These are phyloP conservation scores for Babesia ovata DNA, from an alignment of 169 alveolate species.

Conservation along the genomic window DNA sequence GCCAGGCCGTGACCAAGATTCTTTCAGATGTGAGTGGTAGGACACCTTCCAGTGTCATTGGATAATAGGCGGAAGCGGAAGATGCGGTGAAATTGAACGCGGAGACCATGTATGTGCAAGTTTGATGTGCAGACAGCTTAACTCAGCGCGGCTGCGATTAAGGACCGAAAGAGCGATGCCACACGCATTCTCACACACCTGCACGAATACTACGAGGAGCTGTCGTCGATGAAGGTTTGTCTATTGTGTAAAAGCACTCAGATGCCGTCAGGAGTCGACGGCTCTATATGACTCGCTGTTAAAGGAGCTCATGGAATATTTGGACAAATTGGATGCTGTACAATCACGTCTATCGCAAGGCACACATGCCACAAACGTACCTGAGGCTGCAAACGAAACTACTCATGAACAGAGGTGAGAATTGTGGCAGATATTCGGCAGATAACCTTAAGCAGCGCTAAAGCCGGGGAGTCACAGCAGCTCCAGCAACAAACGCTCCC, in stretches of 20 bases:
- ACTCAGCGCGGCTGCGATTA: conserved; percentile 37
- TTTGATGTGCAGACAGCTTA: neutral
- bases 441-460: neutral
- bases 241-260: no score
- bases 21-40: conserved; percentile 20
- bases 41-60: neutral
- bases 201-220: conserved; percentile 58
- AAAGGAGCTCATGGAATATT: conserved; percentile 51
- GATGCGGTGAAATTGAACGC: neutral
- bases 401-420: no score
- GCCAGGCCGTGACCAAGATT: conserved; percentile 42
- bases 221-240: conserved; percentile 39
- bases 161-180: conserved; percentile 45
- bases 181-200: conserved; percentile 43
- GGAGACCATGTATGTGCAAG: neutral
- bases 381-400: no score
- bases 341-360: conserved; percentile 2
- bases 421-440: no score
- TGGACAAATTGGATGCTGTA: conserved; percentile 57
- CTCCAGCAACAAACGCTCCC: conserved; percentile 15
- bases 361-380: no score
- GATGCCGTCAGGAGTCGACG: conserved; percentile 37
- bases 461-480: neutral
- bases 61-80: conserved; percentile 12
- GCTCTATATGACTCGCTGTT: conserved; percentile 53